Evolutionary conservation across 805 yeast genomes (phyloP).

Genomic region (Sugiyamaella chiloensis): DNA sequence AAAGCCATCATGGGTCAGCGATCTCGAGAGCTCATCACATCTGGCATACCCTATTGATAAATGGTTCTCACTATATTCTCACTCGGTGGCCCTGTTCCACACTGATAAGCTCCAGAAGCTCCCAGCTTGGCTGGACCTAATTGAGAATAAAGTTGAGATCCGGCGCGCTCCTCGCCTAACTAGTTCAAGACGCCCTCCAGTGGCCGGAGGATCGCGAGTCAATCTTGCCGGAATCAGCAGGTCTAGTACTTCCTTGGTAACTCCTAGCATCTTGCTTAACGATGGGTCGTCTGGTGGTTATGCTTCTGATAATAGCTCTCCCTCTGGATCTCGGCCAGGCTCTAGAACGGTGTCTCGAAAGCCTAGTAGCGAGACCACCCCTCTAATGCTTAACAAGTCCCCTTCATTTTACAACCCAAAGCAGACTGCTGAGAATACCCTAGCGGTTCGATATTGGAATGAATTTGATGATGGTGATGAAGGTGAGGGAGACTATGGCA

Average conservation of each 20-base stretch:
- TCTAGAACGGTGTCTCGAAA: not conserved
- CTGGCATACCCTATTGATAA: slow-evolving; percentile 46
- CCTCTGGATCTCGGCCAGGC: not conserved
- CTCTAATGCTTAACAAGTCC: slow-evolving; percentile 6
- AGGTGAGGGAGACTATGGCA: slow-evolving; percentile 37
- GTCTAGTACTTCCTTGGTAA: not conserved
- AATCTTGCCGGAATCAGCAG: not conserved
- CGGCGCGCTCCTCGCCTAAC: slow-evolving; percentile 43
- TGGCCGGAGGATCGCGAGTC: not conserved
- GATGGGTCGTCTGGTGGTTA: slow-evolving; percentile 10
- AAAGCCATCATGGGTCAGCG: slow-evolving; percentile 38
- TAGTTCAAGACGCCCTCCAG: not conserved
- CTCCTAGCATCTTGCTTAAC: slow-evolving; percentile 25
- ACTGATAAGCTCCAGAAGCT: slow-evolving; percentile 31
- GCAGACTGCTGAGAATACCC: slow-evolving; percentile 17
- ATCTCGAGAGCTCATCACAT: slow-evolving; percentile 43
- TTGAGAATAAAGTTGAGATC: slow-evolving; percentile 40
- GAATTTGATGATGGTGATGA: slow-evolving; percentile 64
- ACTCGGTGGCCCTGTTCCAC: slow-evolving; percentile 34
- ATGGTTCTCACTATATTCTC: slow-evolving; percentile 36
- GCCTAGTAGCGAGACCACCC: not conserved
- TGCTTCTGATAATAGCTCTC: not conserved
- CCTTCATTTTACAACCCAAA: slow-evolving; percentile 11
- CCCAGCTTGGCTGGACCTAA: slow-evolving; percentile 41
- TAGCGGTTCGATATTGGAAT: slow-evolving; percentile 55